Conservation (phyloP, 2,329 filamentous ascomycete species). For the Nemania sp. region DNA sequence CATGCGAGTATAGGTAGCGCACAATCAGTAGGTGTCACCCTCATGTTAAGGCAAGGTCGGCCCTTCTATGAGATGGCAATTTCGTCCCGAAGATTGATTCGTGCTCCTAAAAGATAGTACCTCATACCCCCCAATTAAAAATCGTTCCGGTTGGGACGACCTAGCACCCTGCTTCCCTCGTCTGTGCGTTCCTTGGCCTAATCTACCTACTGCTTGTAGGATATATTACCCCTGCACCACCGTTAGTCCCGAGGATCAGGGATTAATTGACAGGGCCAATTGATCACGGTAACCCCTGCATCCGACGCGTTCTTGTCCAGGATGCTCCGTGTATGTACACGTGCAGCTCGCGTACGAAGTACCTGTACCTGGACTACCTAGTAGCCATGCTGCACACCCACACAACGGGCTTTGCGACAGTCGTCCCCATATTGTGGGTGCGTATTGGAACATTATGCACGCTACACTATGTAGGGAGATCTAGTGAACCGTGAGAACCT, state of each 20-base stretch:
- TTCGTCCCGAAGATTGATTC: constrained; percentile 19
- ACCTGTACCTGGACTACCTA: too few species aligned
- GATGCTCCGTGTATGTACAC: background rate
- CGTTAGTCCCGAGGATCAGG: constrained; percentile 20
- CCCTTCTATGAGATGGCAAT: constrained; percentile 26
- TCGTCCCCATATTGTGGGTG: constrained; percentile 18
- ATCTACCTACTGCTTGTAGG: background rate
- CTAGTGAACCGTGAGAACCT: too few species aligned
- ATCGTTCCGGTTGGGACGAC: constrained; percentile 24
- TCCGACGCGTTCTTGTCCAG: constrained; percentile 20
- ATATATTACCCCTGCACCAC: constrained; percentile 14
- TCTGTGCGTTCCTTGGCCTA: constrained; percentile 12
- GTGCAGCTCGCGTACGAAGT: background rate
- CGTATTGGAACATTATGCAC: constrained; percentile 13
- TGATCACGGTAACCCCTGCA: constrained; percentile 19
- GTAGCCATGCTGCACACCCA: constrained; percentile 9
- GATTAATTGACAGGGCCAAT: constrained; percentile 16
- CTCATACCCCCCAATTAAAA: background rate
- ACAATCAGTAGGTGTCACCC: constrained; percentile 20
- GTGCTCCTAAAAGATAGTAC: background rate
- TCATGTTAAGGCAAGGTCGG: constrained; percentile 11
- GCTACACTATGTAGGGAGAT: background rate
- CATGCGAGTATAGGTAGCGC: constrained; percentile 6
- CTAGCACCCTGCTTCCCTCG: constrained; percentile 18
- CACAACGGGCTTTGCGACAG: constrained; percentile 14